Percentiles rank a stretch among this genome's conserved stretches.
Evolutionary conservation across 2,329 filamentous ascomycete genomes (phyloP).

Genomic region (Neurospora sp.): DNA sequence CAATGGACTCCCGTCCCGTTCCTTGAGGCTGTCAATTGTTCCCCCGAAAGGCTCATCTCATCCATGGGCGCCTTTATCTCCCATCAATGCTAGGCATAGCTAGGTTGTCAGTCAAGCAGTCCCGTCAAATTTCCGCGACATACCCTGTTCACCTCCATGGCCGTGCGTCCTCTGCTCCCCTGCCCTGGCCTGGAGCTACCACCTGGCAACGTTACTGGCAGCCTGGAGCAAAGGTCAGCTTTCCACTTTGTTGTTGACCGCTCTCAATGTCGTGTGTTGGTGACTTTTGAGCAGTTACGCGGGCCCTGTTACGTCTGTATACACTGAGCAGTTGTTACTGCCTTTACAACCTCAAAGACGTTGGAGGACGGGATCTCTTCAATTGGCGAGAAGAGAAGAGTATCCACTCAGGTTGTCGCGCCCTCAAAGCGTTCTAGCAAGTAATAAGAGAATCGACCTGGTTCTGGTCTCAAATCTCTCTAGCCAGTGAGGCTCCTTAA

Average conservation of each 20-base stretch:
- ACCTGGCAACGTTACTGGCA: background rate
- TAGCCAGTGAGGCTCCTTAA: background rate
- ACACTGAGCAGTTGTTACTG: background rate
- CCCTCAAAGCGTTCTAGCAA: background rate
- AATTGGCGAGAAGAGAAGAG: background rate
- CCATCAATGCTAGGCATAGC: background rate
- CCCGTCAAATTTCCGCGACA: background rate
- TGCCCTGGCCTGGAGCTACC: background rate
- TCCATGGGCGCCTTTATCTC: background rate
- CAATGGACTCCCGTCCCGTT: background rate
- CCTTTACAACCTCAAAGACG: background rate
- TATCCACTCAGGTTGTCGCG: background rate
- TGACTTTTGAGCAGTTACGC: background rate
- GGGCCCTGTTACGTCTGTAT: background rate
- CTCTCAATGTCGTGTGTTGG: background rate
- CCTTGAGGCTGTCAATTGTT: background rate
- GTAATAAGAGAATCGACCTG: background rate
- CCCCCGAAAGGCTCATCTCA: background rate
- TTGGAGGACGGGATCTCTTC: background rate
- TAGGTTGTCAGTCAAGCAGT: background rate
- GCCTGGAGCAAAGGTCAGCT: background rate
- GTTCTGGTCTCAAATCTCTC: background rate
- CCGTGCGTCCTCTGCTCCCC: background rate
- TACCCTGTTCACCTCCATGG: background rate
- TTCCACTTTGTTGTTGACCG: background rate